Base-by-base conservation (phyloP, 257 asterid genomes). In the Capsicum pubescens region DNA sequence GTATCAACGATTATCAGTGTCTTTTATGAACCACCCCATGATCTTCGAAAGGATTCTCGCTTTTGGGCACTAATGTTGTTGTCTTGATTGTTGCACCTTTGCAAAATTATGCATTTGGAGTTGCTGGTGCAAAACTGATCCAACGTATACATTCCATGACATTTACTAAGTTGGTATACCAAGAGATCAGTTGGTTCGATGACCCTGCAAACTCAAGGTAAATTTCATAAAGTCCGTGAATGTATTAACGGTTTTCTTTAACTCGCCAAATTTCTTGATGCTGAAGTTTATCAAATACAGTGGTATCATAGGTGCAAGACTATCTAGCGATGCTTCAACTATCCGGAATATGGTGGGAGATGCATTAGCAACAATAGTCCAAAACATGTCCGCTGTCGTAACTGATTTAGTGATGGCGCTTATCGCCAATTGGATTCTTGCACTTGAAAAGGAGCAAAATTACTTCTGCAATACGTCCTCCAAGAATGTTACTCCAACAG, bases 261-360 rank as follows among this genome's bases (percentile, higher is more conserved):
- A 52, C 84, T 44, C 21, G 42, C 32, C 44, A 52, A 60, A 61
- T 81, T 66, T 81, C 72, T 60, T 15, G 44, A 52, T 48, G 13
- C 26, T 2, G 50, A 76, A 74, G 14, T 76, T 55, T 83, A 56
- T 83, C 21, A 58, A 19, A 63, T 58, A 50, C 89, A 90, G 93
- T 81, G 97, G 95, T 17, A 86, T 88, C 42, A 86, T 93, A 59
- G 89, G 97, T 26, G 90, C 93, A 6, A 87, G 93, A 74, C 89
- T 93, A 32, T 91, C 93, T 4, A 48, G 77, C 3, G 97, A 93
- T 87, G 97, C 95, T 71, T 88, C 92, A 32, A 86, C 87, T 13
- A 90, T 92, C 84, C 83, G 94, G 67, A 89, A 83, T 72, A 48
- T 92, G 50, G 93, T 91, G 9, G 95, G 98, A 9, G 97, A 92